Base-by-base conservation (phyloP, 2,329 filamentous ascomycete genomes). In the Ceratocystis eucalypticola region DNA sequence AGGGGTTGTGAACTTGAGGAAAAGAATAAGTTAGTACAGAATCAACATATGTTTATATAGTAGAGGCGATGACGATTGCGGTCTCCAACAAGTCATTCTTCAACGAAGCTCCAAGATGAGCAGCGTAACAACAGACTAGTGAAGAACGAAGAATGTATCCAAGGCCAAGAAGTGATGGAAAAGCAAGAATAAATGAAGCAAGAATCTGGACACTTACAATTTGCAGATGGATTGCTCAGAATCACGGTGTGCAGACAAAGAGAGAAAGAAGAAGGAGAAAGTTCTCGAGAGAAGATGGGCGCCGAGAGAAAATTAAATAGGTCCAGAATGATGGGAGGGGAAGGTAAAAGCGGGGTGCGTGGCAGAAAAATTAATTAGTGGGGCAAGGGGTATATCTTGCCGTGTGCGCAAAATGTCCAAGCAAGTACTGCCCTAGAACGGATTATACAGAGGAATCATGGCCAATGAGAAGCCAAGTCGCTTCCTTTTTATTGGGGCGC, bases 161-260 rank as follows among this genome's bases (percentile, higher is more conserved):
- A 62, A 12, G 6, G 48, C 3, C 37, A 41, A 41, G 3, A 41
- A 3, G 48, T 59, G 25, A 28, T 28, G 55, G 25, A 59, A 12
- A 22, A 33, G n/a, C 44, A 50, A 20, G 28, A 50, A 17, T 50
- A n/a, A 28, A 20, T 12, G 22, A 44, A 37, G n/a, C 33, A 57
- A 50, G 44, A 57, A 30, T 33, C 8, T 4, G 45, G 37, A 15
- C 8, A 68, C 67, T 66, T 45, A 68, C 65, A 57, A 68, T 68
- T 66, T 68, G 67, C 67, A 68, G 67, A 65, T 68, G 65, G 67
- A 68, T 68, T 68, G 65, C 67, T 63, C 37, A 64, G 67, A 68
- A 68, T 68, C 65, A 64, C 67, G 67, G 67, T 68, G 65, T 68
- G 67, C 67, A 68, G 62, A 66, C 65, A 53, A 66, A 65, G 67